Base-by-base conservation (phyloP, 129 eudicot species). In the Helichrysum umbraculigerum region DNA sequence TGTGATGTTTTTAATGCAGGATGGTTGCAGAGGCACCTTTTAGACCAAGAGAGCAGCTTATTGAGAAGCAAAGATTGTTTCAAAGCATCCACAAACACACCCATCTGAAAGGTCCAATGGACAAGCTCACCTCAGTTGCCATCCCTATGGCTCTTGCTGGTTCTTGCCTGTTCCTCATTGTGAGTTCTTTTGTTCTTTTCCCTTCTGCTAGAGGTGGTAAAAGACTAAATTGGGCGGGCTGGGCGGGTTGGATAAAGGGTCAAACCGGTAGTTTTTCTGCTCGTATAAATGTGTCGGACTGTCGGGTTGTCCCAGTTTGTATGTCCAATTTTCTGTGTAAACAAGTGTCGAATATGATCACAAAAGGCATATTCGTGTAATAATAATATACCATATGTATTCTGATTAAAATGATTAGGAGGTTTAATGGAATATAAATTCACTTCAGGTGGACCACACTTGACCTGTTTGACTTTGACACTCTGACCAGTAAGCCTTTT, bases 1-100 rank as follows among this genome's bases (percentile, higher is more conserved):
- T 69, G 44, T 77, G 75, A 12, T 71, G 21, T 61, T 6, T 37
- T 7, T 54, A 79, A 28, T 39, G 51, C 89, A 91, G 97, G 86
- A 89, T 92, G 98, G 78, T 86, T 44, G 75, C 73, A 6, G 98
- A 90, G 76, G 70, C 84, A 78, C 98, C 98, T 74, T 93, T 94
- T 73, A 82, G 89, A 51, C 97, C 97, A 63, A 87, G 98, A 83
- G 98, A 91, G 71, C 84, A 89, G 84, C 93, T 94, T 19, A 3
- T 84, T 42, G 92, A 88, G 85, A 86, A 78, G 89, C 98, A 94
- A 74, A 88, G 77, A 76, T 65, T 50, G 71, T 94, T 80, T 70
- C 97, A 94, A 76, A 84, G 79, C 87, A 78, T 91, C 73, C 98
- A 91, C 52, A 94, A 86, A 59, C 90, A 94, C 76, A 94, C 97